Evolutionary conservation across 257 asterid species (phyloP).

Genomic region (Lantana camara): DNA sequence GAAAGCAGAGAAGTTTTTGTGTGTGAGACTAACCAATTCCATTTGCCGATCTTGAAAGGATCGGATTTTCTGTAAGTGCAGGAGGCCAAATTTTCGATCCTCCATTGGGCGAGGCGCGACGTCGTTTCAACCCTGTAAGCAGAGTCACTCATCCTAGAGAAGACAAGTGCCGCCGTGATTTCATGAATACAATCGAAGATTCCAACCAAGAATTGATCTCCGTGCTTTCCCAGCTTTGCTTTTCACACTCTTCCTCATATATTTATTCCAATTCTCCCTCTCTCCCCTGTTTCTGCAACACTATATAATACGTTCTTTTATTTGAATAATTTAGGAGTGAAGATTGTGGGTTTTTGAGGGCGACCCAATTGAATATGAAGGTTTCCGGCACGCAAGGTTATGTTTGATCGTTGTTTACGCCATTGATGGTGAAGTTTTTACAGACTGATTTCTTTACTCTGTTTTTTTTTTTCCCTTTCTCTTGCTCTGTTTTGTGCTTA

Average conservation of each 20-base stretch:
- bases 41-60: slow-evolving; percentile 85
- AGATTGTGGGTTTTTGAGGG: slow-evolving; percentile 9
- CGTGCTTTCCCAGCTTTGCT: slow-evolving; percentile 94
- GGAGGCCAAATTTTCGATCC: slow-evolving; percentile 79
- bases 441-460: slow-evolving; percentile 16
- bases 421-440: slow-evolving; percentile 54
- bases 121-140: slow-evolving; percentile 91
- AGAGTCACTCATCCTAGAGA: slow-evolving; percentile 83
- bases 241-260: slow-evolving; percentile 46
- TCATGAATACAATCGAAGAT: slow-evolving; percentile 88
- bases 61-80: slow-evolving; percentile 86
- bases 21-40: slow-evolving; percentile 72
- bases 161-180: slow-evolving; percentile 70
- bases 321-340: slow-evolving; percentile 11
- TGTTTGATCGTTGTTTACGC: slow-evolving; percentile 50
- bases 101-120: slow-evolving; percentile 96
- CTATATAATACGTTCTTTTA: slow-evolving; percentile 5
- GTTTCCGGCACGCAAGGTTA: slow-evolving; percentile 60
- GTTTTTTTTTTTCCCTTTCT: background rate
- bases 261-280: slow-evolving; percentile 8
- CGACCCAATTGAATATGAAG: slow-evolving; percentile 33
- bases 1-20: background rate
- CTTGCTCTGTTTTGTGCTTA: slow-evolving; percentile 12
- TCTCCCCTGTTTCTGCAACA: background rate
- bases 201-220: slow-evolving; percentile 75